phyloP scores from a whole-genome alignment of 208 protist genomes.

The Wallacemonas collosoma region DNA sequence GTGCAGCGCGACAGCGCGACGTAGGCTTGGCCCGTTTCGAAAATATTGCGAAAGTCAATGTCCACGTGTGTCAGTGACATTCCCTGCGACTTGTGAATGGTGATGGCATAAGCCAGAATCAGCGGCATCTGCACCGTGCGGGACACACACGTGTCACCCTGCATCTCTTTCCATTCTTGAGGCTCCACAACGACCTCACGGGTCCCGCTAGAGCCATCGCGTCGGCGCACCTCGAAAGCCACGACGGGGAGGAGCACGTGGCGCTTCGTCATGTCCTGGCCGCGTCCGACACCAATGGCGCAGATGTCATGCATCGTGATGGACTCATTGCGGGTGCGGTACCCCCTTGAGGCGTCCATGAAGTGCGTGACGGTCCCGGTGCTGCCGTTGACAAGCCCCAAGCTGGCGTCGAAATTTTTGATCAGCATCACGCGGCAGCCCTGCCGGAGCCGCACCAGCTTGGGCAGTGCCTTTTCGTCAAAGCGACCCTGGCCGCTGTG shows the following conservation, averaged over 20 bases:
- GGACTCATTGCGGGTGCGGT: conserved; percentile 37
- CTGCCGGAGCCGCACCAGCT: conserved; percentile 53
- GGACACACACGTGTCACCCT: conserved; percentile 47
- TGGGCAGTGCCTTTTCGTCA: conserved; percentile 32
- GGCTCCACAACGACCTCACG: conserved; percentile 75
- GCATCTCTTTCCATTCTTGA: conserved; percentile 68
- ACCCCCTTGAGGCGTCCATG: conserved; percentile 37
- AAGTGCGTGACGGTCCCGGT: conserved; percentile 75
- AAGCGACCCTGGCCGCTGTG: conserved; percentile 53
- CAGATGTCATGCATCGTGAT: conserved; percentile 23
- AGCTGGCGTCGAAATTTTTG: conserved; percentile 68
- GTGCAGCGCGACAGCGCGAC: conserved; percentile 90
- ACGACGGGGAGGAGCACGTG: conserved; percentile 72
- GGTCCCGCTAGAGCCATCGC: conserved; percentile 15
- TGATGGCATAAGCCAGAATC: conserved; percentile 95
- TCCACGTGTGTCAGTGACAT: conserved; percentile 88
- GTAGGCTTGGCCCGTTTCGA: conserved; percentile 88
- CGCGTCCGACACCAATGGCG: conserved; percentile 31
- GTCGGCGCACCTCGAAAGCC: conserved; percentile 39
- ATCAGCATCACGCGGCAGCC: conserved; percentile 90
- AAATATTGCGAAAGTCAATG: conserved; percentile 81
- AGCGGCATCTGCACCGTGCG: conserved; percentile 90
- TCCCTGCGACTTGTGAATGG: conserved; percentile 97
- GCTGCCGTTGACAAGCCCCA: conserved; percentile 84
- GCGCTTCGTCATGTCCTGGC: conserved; percentile 1